These are phyloP conservation scores for Veloboletus limbatus DNA, from an alignment of 1,284 basidiomycete species.

Conservation along the genomic window DNA sequence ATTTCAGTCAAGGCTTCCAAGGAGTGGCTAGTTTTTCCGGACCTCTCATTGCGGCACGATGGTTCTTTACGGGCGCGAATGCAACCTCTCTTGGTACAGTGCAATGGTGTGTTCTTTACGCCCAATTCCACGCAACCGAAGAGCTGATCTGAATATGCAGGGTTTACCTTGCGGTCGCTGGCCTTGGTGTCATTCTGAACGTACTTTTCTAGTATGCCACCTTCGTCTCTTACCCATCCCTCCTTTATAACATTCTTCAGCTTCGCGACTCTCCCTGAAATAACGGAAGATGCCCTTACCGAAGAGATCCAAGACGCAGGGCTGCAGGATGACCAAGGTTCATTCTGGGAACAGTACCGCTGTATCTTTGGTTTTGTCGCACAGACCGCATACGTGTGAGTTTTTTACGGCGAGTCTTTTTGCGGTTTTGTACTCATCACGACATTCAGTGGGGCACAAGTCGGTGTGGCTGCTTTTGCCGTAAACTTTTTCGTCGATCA, in stretches of 20 bases:
- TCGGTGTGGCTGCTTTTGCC: constrained; percentile 69
- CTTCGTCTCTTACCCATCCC: not conserved
- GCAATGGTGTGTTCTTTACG: constrained; percentile 51
- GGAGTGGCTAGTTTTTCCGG: constrained; percentile 78
- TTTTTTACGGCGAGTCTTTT: not conserved
- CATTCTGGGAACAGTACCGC: constrained; percentile 71
- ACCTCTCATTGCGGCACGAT: constrained; percentile 74
- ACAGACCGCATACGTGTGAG: constrained; percentile 67
- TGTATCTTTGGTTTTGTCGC: constrained; percentile 72
- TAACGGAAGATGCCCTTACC: constrained; percentile 63
- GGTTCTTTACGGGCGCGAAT: constrained; percentile 71
- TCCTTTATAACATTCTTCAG: constrained; percentile 30
- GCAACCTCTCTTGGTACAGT: constrained; percentile 63
- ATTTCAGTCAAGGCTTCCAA: constrained; percentile 82
- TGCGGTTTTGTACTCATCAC: not conserved
- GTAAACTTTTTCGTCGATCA: constrained; percentile 69
- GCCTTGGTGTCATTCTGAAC: constrained; percentile 61
- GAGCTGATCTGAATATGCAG: constrained; percentile 29
- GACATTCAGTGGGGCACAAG: constrained; percentile 60
- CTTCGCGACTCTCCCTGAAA: constrained; percentile 73
- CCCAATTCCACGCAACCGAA: not conserved
- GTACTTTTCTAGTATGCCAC: constrained; percentile 59
- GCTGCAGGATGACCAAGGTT: constrained; percentile 44
- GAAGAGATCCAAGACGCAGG: constrained; percentile 48
- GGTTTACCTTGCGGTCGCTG: constrained; percentile 79